Evolutionary conservation across 371 early-diverging fungal species (phyloP).

Genomic region (Circinella umbellata): DNA sequence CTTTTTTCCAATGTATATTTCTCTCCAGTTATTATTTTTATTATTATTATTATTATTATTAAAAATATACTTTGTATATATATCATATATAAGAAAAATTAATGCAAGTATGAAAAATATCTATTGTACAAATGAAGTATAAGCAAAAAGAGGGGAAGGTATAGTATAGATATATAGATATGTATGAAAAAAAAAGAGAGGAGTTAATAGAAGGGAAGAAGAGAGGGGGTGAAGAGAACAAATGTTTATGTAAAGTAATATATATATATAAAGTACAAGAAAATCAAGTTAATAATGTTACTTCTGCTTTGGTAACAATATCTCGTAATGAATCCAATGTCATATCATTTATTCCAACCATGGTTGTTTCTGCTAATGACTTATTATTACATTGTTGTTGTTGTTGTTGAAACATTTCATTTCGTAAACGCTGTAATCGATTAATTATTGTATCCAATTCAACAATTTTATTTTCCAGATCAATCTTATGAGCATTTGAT

Average conservation of each 20-base stretch:
- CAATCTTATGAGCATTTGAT: neutral
- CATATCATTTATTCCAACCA: neutral
- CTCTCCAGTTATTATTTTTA: no score
- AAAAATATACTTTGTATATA: neutral
- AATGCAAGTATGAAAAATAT: neutral
- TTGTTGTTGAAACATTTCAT: neutral
- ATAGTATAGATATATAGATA: neutral
- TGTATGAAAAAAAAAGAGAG: slow-evolving; percentile 3
- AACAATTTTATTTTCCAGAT: neutral
- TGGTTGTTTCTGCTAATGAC: no score
- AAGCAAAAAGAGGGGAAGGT: neutral
- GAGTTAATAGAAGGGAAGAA: neutral
- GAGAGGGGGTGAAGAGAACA: neutral
- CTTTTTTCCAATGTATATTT: no score
- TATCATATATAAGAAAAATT: neutral
- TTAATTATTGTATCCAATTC: neutral
- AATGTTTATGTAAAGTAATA: neutral
- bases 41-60: no score
- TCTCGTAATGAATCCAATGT: neutral
- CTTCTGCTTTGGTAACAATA: neutral
- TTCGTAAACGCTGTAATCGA: neutral
- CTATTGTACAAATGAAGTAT: no score
- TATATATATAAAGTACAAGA: neutral
- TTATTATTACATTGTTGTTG: neutral
- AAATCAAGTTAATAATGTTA: neutral